Conservation (phyloP, 2,329 filamentous ascomycete species). For the Canariomyces notabilis region DNA sequence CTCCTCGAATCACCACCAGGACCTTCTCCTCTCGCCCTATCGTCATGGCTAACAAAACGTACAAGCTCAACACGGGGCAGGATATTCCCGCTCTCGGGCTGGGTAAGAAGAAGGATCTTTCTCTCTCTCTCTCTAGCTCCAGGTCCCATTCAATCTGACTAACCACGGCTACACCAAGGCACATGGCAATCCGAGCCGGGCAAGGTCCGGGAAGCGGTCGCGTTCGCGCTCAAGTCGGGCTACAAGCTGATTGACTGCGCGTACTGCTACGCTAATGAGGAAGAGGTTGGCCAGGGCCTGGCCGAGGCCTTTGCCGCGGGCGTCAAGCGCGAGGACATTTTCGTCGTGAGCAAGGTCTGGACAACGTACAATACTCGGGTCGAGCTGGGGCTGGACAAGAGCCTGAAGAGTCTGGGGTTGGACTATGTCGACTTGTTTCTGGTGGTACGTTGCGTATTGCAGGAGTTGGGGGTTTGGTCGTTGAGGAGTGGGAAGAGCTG, state of each 20-base stretch:
- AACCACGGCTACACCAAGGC: constrained; percentile 37
- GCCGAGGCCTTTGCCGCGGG: constrained; percentile 66
- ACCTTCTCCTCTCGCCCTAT: neutral
- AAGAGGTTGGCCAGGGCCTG: constrained; percentile 74
- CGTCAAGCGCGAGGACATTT: constrained; percentile 71
- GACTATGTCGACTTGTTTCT: constrained; percentile 80
- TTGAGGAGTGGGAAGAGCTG: neutral
- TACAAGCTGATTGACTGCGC: constrained; percentile 65
- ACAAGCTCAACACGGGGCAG: constrained; percentile 60
- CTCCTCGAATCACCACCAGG: neutral
- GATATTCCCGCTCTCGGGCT: constrained; percentile 61
- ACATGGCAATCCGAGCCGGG: constrained; percentile 61
- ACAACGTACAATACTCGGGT: constrained; percentile 69
- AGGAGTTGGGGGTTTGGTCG: constrained; percentile 22
- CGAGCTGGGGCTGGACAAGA: constrained; percentile 66
- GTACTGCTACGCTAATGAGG: constrained; percentile 76
- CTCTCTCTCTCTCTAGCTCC: neutral
- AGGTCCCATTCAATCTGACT: constrained; percentile 5
- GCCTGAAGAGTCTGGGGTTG: constrained; percentile 65
- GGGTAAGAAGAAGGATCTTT: constrained; percentile 37
- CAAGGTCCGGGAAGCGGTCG: constrained; percentile 54
- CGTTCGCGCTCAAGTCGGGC: constrained; percentile 51
- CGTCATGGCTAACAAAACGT: constrained; percentile 51
- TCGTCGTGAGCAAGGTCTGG: constrained; percentile 84
- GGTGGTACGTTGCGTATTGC: constrained; percentile 39